These are phyloP conservation scores for Parasitella parasitica DNA, from an alignment of 371 early-diverging fungal species.

Conservation along the genomic window DNA sequence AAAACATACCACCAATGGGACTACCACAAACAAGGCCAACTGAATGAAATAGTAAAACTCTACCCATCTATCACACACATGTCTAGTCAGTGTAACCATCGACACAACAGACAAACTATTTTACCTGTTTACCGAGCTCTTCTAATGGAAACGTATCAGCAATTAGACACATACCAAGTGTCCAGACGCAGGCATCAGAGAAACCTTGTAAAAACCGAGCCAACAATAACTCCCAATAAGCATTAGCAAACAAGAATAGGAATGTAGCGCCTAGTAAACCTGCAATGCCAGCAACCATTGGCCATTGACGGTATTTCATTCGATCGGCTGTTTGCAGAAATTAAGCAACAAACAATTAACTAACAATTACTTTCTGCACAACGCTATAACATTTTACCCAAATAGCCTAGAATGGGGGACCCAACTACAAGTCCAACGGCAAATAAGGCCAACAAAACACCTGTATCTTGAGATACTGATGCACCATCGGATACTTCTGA, in stretches of 20 bases:
- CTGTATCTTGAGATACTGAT: conserved; percentile 54
- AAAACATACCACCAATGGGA: conserved; percentile 48
- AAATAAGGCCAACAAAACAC: conserved; percentile 66
- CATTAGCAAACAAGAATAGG: conserved; percentile 50
- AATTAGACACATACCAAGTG: conserved; percentile 49
- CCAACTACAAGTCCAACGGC: conserved; percentile 66
- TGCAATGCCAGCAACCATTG: conserved; percentile 58
- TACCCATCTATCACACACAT: conserved; percentile 42
- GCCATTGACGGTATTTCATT: conserved; percentile 35
- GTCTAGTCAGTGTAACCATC: not conserved
- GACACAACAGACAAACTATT: not conserved
- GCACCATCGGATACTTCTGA: conserved; percentile 21
- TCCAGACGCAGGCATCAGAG: conserved; percentile 57
- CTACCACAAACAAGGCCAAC: conserved; percentile 57
- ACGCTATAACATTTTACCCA: conserved; percentile 10
- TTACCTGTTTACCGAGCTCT: conserved; percentile 49
- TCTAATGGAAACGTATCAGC: conserved; percentile 52
- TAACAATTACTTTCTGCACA: not conserved
- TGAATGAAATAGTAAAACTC: conserved; percentile 51
- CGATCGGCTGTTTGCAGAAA: conserved; percentile 15
- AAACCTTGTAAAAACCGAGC: conserved; percentile 65
- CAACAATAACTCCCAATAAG: conserved; percentile 51
- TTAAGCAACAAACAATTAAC: too few species aligned
- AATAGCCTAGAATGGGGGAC: conserved; percentile 66
- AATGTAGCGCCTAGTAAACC: conserved; percentile 51